Evolutionary conservation across 768 basidiomycete genomes (phyloP).

Genomic region (Lactarius psammicola): DNA sequence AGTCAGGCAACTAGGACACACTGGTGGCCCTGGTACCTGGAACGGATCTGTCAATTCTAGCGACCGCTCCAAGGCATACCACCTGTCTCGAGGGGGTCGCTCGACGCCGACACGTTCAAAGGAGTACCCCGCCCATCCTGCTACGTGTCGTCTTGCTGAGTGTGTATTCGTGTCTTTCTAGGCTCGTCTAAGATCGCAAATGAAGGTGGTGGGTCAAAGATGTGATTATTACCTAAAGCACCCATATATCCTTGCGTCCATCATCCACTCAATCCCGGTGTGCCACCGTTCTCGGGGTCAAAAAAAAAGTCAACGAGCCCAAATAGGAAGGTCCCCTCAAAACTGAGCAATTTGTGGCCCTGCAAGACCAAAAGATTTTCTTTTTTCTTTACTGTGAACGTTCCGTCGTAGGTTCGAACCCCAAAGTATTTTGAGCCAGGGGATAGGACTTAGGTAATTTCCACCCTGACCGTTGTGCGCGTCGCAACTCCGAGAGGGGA

Average conservation of each 20-base stretch:
- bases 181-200: constrained; percentile 19
- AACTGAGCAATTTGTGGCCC: constrained; percentile 5
- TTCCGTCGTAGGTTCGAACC: constrained; percentile 11
- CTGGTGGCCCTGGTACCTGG: constrained; percentile 22
- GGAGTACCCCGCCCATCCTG: constrained; percentile 11
- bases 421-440: constrained; percentile 10
- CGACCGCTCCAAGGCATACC: constrained; percentile 14
- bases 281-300: constrained; percentile 16
- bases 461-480: constrained; percentile 10
- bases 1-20: background rate
- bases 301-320: constrained; percentile 1
- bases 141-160: constrained; percentile 24
- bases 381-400: constrained; percentile 1
- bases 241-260: constrained; percentile 7
- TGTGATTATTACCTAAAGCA: constrained; percentile 22
- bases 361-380: background rate
- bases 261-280: constrained; percentile 14
- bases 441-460: constrained; percentile 21
- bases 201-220: constrained; percentile 21
- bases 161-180: constrained; percentile 9
- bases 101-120: constrained; percentile 15
- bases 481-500: constrained; percentile 17
- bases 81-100: constrained; percentile 21
- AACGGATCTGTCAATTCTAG: constrained; percentile 17
- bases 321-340: background rate